Conservation (phyloP, 139 green algal species). For the Coelastrella sp. region DNA sequence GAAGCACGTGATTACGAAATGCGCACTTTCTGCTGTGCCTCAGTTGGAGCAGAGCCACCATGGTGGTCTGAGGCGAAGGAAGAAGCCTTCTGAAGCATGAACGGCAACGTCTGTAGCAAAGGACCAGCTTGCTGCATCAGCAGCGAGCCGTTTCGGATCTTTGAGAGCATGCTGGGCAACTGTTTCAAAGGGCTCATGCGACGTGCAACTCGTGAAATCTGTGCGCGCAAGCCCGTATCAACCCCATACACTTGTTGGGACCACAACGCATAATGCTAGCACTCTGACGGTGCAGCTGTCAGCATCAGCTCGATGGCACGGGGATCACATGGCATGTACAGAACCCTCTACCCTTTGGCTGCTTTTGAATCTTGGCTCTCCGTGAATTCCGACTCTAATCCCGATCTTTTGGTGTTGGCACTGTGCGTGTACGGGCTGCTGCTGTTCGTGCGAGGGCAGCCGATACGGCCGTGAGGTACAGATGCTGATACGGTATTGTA, state of each 20-base stretch:
- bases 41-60: not conserved
- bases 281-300: not conserved
- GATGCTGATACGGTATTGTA: too few species aligned
- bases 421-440: too few species aligned
- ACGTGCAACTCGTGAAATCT: not conserved
- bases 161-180: not conserved
- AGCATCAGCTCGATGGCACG: not conserved
- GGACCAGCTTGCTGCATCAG: not conserved
- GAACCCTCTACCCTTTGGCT: not conserved
- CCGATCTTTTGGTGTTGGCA: too few species aligned
- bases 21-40: not conserved
- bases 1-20: not conserved
- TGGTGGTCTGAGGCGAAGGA: constrained; percentile 19
- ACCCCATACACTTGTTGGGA: not conserved
- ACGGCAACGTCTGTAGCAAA: not conserved
- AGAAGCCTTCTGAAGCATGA: not conserved
- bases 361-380: not conserved
- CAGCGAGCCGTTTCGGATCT: not conserved
- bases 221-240: not conserved
- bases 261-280: not conserved
- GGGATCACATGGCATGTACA: not conserved
- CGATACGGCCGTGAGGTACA: too few species aligned
- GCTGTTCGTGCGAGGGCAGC: too few species aligned
- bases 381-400: not conserved
- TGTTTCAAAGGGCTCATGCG: not conserved